Percentiles rank a stretch among this genome's conserved stretches.
phyloP scores from a whole-genome alignment of 192 early-diverging fungal genomes.

The Coemansia sp. region DNA sequence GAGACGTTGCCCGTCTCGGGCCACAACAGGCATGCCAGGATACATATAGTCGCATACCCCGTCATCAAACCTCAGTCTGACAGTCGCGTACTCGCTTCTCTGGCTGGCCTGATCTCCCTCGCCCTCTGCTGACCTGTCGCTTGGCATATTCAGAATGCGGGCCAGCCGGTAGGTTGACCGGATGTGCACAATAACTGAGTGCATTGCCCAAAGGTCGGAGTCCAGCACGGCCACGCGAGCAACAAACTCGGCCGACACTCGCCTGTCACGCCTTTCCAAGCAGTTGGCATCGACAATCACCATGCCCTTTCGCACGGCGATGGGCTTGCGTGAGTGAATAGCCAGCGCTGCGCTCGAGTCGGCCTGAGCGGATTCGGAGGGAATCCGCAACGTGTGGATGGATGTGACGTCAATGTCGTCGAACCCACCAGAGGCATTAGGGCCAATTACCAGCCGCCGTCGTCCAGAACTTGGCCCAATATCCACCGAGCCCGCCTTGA shows the following conservation, averaged over 20 bases:
- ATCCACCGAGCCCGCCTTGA: conserved; percentile 53
- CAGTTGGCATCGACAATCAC: conserved; percentile 45
- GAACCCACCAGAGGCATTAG: conserved; percentile 63
- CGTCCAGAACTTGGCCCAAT: conserved; percentile 17
- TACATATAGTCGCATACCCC: conserved; percentile 23
- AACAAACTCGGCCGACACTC: conserved; percentile 24
- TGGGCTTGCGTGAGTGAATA: conserved; percentile 41
- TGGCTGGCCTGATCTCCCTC: neutral
- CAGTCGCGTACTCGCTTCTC: neutral
- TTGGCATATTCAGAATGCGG: conserved; percentile 17
- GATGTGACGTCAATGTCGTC: conserved; percentile 64
- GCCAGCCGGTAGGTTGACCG: conserved; percentile 37
- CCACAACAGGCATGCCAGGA: conserved; percentile 35
- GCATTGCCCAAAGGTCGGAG: conserved; percentile 4
- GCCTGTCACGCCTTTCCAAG: conserved; percentile 1
- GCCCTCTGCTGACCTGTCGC: neutral
- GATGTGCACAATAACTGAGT: conserved; percentile 35
- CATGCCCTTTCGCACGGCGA: conserved; percentile 52
- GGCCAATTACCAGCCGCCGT: conserved; percentile 56
- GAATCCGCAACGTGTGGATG: conserved; percentile 78
- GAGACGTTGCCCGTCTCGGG: conserved; percentile 34
- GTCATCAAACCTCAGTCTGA: conserved; percentile 33
- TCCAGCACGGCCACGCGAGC: conserved; percentile 25
- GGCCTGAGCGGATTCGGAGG: conserved; percentile 59
- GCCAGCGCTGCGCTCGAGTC: conserved; percentile 78